These are phyloP conservation scores for Canna indica DNA, from an alignment of 176 grass and related monocot species.

Conservation along the genomic window DNA sequence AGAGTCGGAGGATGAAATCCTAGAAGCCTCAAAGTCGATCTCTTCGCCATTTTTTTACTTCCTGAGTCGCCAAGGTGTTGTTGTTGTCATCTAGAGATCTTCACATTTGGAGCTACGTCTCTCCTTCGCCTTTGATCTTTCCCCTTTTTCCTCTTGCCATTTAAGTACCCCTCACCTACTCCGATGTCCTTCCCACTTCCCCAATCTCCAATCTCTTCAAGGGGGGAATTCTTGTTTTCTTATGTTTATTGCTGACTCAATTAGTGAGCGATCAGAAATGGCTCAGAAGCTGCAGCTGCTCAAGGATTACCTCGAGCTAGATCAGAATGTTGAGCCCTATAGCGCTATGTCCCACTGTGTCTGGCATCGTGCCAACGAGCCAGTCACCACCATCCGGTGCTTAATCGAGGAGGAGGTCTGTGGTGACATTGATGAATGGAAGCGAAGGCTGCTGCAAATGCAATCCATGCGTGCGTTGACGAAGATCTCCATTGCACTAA, in stretches of 20 bases:
- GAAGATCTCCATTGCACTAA: conserved; percentile 11
- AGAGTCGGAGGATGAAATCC: too few relatives aligned
- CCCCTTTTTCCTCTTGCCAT: background rate
- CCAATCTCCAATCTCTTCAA: background rate
- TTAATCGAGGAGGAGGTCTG: conserved; percentile 31
- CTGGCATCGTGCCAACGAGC: conserved; percentile 30
- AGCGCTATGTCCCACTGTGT: conserved; percentile 55
- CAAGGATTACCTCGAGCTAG: conserved; percentile 88
- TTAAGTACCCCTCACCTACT: background rate
- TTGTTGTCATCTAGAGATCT: conserved; percentile 10
- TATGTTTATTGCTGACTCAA: too few relatives aligned
- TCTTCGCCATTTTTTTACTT: background rate
- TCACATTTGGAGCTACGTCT: conserved; percentile 23
- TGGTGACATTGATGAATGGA: conserved; percentile 6
- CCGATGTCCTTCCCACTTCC: background rate
- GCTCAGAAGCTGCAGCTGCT: conserved; percentile 49
- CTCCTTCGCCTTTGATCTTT: conserved; percentile 1
- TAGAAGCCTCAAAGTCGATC: too few relatives aligned
- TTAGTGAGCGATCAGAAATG: too few relatives aligned
- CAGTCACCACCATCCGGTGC: conserved; percentile 10
- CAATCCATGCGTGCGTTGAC: background rate
- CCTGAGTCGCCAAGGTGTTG: background rate
- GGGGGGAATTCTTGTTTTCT: too few relatives aligned
- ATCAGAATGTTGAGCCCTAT: conserved; percentile 40
- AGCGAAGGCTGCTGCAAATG: background rate